phyloP scores from a whole-genome alignment of 345 rosid species.

The Brassica juncea region DNA sequence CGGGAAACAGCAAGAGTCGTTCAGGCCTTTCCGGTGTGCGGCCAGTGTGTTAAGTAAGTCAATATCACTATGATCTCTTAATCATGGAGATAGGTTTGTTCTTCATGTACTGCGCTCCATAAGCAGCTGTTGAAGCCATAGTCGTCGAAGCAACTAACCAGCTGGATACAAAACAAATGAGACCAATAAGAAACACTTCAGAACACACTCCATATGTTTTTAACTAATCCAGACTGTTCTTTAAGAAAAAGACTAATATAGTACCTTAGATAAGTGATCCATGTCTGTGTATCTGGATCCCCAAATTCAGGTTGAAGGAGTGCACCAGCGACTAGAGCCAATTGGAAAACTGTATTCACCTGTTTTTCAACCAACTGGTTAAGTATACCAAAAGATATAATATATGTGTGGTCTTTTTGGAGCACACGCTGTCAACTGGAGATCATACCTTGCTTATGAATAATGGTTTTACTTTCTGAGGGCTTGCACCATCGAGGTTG shows the following conservation, averaged over 20 bases:
- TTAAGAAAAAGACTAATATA: not conserved
- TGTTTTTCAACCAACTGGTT: conserved; percentile 30
- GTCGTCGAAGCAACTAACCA: conserved; percentile 88
- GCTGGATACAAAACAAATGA: conserved; percentile 42
- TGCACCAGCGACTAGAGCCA: conserved; percentile 83
- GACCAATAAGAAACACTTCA: conserved; percentile 16
- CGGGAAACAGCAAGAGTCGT: not conserved
- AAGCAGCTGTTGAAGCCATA: conserved; percentile 73
- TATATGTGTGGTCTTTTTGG: not conserved
- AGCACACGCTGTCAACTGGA: not conserved
- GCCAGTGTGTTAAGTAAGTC: not conserved
- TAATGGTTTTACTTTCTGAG: conserved; percentile 82
- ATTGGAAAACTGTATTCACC: conserved; percentile 95
- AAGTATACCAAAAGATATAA: not conserved
- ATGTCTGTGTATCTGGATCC: conserved; percentile 59
- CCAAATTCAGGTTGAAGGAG: conserved; percentile 92
- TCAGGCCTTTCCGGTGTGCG: not conserved
- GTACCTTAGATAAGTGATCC: conserved; percentile 80
- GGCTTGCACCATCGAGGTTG: conserved; percentile 72
- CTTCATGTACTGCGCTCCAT: conserved; percentile 67
- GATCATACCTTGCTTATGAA: conserved; percentile 79
- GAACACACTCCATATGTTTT: not conserved
- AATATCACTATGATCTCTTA: conserved; percentile 41
- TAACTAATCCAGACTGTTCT: not conserved
- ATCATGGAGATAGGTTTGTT: conserved; percentile 47